Percentiles rank a stretch among this genome's conserved stretches.
phyloP scores from a whole-genome alignment of 148 eudicot genomes.

The Fagopyrum tataricum region DNA sequence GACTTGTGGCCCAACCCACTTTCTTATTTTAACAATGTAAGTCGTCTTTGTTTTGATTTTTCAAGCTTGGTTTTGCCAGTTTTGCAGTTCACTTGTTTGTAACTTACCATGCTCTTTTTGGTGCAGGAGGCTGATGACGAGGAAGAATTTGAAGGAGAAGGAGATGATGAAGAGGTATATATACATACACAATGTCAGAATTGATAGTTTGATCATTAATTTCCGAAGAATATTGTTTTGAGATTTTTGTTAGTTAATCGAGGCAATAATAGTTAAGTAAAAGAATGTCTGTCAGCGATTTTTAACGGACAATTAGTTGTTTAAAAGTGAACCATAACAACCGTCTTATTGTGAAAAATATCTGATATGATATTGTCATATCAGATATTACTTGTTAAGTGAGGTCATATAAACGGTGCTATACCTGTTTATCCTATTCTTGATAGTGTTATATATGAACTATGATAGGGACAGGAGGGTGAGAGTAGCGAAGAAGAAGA shows the following conservation, averaged over 20 bases:
- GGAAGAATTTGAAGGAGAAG: conserved; percentile 51
- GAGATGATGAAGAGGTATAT: conserved; percentile 66
- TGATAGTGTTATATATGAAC: neutral
- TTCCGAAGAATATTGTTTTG: neutral
- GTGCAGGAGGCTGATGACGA: conserved; percentile 79
- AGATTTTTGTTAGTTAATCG: neutral
- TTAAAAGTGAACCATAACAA: neutral
- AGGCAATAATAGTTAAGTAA: no score
- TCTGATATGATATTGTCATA: neutral
- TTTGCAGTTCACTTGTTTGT: conserved; percentile 8
- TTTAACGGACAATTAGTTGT: neutral
- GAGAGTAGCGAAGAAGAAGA: conserved; percentile 37
- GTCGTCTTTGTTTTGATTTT: neutral
- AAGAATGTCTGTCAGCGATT: neutral
- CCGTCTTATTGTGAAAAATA: neutral
- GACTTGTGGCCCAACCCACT: conserved; percentile 97
- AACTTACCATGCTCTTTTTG: neutral
- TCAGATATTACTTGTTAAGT: neutral
- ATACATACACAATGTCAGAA: neutral
- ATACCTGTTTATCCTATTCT: no score
- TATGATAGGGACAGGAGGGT: conserved; percentile 35
- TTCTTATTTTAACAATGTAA: conserved; percentile 74
- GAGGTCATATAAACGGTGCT: neutral
- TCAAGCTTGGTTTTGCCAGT: neutral
- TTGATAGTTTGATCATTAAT: neutral